Evolutionary conservation across 805 yeast species (phyloP).

Genomic region (Hanseniaspora osmophila): DNA sequence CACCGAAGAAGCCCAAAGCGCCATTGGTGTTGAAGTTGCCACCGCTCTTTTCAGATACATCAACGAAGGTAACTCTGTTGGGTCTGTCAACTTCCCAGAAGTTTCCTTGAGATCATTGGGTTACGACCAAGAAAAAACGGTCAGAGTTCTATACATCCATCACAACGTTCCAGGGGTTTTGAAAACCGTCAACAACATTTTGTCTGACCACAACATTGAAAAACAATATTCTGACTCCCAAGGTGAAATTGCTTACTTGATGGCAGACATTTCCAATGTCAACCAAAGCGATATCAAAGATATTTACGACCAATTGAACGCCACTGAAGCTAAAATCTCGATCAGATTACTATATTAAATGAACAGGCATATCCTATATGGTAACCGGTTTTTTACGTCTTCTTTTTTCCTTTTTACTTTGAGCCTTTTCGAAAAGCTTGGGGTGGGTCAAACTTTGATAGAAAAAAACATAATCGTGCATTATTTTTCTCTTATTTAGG

Average conservation of each 20-base stretch:
- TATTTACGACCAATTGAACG: slow-evolving; percentile 71
- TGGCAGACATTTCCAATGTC: slow-evolving; percentile 92
- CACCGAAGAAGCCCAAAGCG: slow-evolving; percentile 96
- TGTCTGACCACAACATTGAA: slow-evolving; percentile 89
- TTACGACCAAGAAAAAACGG: slow-evolving; percentile 74
- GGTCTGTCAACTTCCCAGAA: slow-evolving; percentile 98
- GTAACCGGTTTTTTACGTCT: no score
- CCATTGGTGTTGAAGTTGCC: slow-evolving; percentile 92
- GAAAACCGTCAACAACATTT: slow-evolving; percentile 90
- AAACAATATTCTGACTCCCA: slow-evolving; percentile 96
- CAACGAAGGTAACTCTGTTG: slow-evolving; percentile 88
- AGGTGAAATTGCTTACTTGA: slow-evolving; percentile 90
- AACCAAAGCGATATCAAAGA: slow-evolving; percentile 68
- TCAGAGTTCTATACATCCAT: slow-evolving; percentile 90
- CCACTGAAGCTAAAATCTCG: slow-evolving; percentile 79
- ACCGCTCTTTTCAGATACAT: slow-evolving; percentile 77
- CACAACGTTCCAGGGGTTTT: slow-evolving; percentile 98
- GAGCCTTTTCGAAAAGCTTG: no score
- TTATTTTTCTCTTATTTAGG: no score
- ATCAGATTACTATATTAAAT: slow-evolving; percentile 74
- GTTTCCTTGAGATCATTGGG: slow-evolving; percentile 79
- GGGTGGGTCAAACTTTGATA: no score
- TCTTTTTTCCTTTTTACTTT: no score
- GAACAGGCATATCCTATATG: no score
- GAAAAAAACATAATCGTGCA: no score